phyloP scores from a whole-genome alignment of 441 rosid species.

The Corymbia citriodora region DNA sequence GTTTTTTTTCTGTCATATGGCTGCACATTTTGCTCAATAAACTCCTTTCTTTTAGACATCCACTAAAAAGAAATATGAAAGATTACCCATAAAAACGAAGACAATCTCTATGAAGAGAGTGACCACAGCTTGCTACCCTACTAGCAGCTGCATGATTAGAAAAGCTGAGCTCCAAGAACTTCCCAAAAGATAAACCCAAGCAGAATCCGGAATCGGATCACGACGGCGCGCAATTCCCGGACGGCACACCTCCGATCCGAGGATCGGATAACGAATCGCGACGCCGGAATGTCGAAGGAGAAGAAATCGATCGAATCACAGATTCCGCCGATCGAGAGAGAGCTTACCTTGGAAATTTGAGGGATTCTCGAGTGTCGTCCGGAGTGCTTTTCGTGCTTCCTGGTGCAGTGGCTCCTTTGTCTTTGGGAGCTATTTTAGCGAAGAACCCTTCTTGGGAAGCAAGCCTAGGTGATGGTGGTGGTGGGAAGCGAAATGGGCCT shows the following conservation, averaged over 20 bases:
- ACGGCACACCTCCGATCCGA: not conserved
- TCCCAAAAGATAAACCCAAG: constrained; percentile 99
- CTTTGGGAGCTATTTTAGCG: not conserved
- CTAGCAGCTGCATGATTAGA: constrained; percentile 99
- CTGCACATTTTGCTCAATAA: not conserved
- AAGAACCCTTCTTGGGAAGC: constrained; percentile 11
- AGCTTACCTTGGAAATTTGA: not conserved
- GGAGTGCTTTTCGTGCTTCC: not conserved
- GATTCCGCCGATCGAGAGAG: not conserved
- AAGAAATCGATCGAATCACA: not conserved
- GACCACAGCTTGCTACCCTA: constrained; percentile 99
- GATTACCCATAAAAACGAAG: constrained; percentile 98
- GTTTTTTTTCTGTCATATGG: not conserved
- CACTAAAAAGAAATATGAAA: not conserved
- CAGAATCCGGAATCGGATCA: constrained; percentile 86
- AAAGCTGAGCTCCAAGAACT: constrained; percentile 98
- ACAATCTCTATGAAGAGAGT: constrained; percentile 98
- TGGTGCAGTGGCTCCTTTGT: too few relatives aligned
- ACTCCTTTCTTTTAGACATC: not conserved
- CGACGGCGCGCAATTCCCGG: not conserved
- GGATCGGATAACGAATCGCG: not conserved
- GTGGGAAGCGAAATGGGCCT: not conserved
- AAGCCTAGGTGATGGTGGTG: not conserved
- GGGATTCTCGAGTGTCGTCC: not conserved
- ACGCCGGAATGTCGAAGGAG: not conserved